Base-by-base conservation (phyloP, 2,329 filamentous ascomycete genomes). In the Hymenoscyphus occultus region DNA sequence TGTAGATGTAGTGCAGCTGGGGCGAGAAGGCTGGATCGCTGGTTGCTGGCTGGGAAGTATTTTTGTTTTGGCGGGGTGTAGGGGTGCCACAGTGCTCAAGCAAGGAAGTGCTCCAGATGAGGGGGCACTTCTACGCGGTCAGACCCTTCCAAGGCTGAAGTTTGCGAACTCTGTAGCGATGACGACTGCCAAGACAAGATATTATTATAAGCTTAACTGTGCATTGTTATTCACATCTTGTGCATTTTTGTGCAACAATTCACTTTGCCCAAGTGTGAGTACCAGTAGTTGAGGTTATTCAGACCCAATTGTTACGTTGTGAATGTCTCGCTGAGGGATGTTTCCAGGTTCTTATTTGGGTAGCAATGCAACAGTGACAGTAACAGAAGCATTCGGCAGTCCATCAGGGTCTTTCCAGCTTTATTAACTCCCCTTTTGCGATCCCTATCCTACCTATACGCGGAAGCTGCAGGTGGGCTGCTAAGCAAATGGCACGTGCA, bases 121-220 rank as follows among this genome's bases (percentile, higher is more conserved):
- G 48, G 48, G 48, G 48, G 31, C 4, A 9, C 2, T 16, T 22
- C 7, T 28, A 5, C 42, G 16, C n/a, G 42, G n/a, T n/a, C 19
- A 5, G n/a, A n/a, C 9, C 5, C 48, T 54, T 54, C n/a, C 48
- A 54, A 45, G 42, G 42, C 42, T 45, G 42, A n/a, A 9, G 45
- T 22, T 35, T 35, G 35, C 35, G 35, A 35, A 1, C 35, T 35
- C 35, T 35, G 35, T 48, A 48, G 7, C 45, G 45, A 48, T 48
- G 45, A 48, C 45, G 45, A 48, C n/a, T n/a, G 45, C 45, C 45
- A 48, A 48, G 45, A 48, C n/a, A 22, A 48, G 45, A 48, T 7
- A n/a, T 1, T 19, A 16, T 19, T 19, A 19, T 9, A 19, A 48
- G 14, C 48, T 54, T 54, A 54, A 54, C 28, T 54, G 48, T 54